Evolutionary conservation across 306 rosid genomes (phyloP), one percentile per base, ranked within the genome.

Genomic region (Sindora glabra): DNA sequence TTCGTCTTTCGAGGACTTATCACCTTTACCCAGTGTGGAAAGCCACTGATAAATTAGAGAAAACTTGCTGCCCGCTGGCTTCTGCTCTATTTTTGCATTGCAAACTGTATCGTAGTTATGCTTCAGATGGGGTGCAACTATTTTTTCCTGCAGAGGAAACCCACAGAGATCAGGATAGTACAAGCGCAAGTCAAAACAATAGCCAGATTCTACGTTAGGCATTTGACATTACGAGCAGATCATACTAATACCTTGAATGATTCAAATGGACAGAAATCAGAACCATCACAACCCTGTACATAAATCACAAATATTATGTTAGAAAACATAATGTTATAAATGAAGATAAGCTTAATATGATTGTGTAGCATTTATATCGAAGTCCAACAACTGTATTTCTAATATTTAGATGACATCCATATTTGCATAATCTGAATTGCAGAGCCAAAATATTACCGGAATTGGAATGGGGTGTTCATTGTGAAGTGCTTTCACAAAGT

Each of bases 401-500:
- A 59, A 59, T 5, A 46, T n/a, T n/a, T n/a, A n/a, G n/a, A n/a
- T n/a, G n/a, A n/a, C n/a, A n/a, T n/a, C n/a, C n/a, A n/a, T n/a
- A n/a, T n/a, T n/a, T n/a, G n/a, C 14, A 51, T 44, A 24, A 27
- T 26, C 29, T 39, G 34, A 30, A 66, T 8, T 12, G 22, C 40
- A 6, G n/a, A n/a, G 0, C 24, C 34, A 59, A 67, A 59, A 44
- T 55, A 85, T 81, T 70, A 92, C 98, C 0, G 82, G 95, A 81
- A 92, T 34, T 39, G 90, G 89, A 64, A 86, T 58, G 37, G 95
- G 88, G 53, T 72, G 79, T 77, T 92, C 98, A 51, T 88, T 91
- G 82, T 91, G 98, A 72, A 91, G 66, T 55, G 86, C 96, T 72
- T 69, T 86, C 71, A 91, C 92, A 63, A 79, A 83, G 77, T 88